These are phyloP conservation scores for Naematelia encephala DNA, from an alignment of 768 basidiomycete genomes.

Conservation along the genomic window DNA sequence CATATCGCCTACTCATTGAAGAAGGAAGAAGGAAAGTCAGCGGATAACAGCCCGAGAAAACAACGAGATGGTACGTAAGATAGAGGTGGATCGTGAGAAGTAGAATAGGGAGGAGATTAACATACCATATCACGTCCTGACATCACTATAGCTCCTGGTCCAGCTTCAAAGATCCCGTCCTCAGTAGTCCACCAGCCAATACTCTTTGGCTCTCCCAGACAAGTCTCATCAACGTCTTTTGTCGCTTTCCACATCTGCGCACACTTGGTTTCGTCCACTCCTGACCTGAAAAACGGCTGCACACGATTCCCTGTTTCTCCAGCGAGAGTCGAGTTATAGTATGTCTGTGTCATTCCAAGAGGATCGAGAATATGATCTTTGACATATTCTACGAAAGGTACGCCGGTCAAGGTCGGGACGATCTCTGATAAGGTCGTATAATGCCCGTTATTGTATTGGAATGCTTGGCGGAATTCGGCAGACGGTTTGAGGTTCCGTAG, in stretches of 20 bases:
- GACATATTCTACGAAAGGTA: constrained; percentile 26
- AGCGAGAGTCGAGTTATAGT: constrained; percentile 25
- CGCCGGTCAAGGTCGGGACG: constrained; percentile 19
- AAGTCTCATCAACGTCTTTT: too few relatives aligned
- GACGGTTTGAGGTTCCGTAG: constrained; percentile 36
- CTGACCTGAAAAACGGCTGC: neutral
- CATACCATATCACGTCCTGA: too few relatives aligned
- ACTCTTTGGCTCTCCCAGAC: too few relatives aligned
- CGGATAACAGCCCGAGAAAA: too few relatives aligned
- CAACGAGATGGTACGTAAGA: neutral
- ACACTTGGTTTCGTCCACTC: neutral
- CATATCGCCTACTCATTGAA: constrained; percentile 37
- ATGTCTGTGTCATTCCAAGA: constrained; percentile 27
- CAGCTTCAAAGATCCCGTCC: too few relatives aligned
- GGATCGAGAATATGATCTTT: constrained; percentile 32
- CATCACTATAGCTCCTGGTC: too few relatives aligned
- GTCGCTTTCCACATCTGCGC: too few relatives aligned
- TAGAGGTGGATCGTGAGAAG: neutral
- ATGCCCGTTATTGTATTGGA: constrained; percentile 44
- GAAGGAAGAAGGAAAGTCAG: too few relatives aligned
- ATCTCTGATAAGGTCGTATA: constrained; percentile 29
- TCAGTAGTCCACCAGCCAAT: too few relatives aligned
- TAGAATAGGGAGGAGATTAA: too few relatives aligned
- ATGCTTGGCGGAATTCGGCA: constrained; percentile 26
- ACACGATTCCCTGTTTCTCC: constrained; percentile 12